Evolutionary conservation across 2,329 filamentous ascomycete species (phyloP).

Genomic region (Scleromitrula shiraiana): DNA sequence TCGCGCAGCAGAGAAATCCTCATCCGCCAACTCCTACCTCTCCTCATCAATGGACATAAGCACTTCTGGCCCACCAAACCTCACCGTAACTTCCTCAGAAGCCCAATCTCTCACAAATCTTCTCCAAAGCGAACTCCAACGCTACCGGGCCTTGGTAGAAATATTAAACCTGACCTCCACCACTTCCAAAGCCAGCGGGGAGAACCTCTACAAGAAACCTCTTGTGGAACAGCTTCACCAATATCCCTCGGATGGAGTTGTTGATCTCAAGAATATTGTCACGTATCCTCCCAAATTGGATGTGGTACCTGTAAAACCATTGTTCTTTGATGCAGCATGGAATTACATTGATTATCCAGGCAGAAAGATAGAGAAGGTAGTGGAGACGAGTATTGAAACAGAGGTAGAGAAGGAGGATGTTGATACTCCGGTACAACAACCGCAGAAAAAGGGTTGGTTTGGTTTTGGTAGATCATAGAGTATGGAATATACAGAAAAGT

Average conservation of each 20-base stretch:
- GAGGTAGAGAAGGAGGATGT: slow-evolving; percentile 14
- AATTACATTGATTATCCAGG: slow-evolving; percentile 93
- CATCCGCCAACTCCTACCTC: slow-evolving; percentile 42
- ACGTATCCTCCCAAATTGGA: slow-evolving; percentile 78
- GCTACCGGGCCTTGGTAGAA: slow-evolving; percentile 78
- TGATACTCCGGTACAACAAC: slow-evolving; percentile 29
- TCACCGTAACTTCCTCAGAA: slow-evolving; percentile 57
- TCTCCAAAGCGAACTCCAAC: slow-evolving; percentile 65
- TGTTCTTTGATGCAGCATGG: slow-evolving; percentile 95
- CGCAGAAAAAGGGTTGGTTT: slow-evolving; percentile 69
- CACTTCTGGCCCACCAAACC: slow-evolving; percentile 47
- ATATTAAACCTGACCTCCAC: slow-evolving; percentile 53
- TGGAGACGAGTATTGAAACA: slow-evolving; percentile 17
- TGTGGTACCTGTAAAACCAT: slow-evolving; percentile 81
- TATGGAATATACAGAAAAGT: background rate
- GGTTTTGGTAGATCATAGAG: slow-evolving; percentile 43
- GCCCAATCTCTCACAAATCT: slow-evolving; percentile 50
- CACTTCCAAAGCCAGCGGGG: slow-evolving; percentile 27
- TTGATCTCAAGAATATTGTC: slow-evolving; percentile 75
- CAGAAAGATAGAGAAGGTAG: slow-evolving; percentile 35
- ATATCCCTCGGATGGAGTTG: slow-evolving; percentile 55
- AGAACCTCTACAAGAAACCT: slow-evolving; percentile 38
- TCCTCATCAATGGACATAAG: slow-evolving; percentile 32
- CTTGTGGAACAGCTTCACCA: slow-evolving; percentile 68
- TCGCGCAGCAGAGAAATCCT: slow-evolving; percentile 57